Conservation (phyloP, 306 rosid genomes). For the Dalbergia cochinchinensis region DNA sequence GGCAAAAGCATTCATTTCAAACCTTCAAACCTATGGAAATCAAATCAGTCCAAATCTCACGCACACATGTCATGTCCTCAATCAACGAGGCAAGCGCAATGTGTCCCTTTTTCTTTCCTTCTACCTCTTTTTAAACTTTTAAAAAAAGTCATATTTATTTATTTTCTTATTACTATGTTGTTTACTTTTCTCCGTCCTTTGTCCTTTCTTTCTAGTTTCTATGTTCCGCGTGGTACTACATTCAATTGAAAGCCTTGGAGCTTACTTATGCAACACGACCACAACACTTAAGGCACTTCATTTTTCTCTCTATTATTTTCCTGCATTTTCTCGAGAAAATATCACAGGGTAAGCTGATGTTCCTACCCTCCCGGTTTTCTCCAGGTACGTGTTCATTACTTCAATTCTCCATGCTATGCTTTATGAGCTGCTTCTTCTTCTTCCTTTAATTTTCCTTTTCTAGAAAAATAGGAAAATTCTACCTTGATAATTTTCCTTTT, state of each 20-base stretch:
- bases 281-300: neutral
- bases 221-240: neutral
- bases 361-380: conserved; percentile 29
- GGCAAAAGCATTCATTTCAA: too few species aligned
- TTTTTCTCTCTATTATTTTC: conserved; percentile 11
- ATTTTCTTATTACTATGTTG: too few species aligned
- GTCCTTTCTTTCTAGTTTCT: neutral
- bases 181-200: neutral
- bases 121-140: neutral
- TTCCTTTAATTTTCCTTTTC: neutral
- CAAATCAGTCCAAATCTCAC: neutral
- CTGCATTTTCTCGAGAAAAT: conserved; percentile 56
- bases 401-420: neutral
- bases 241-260: neutral
- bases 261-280: neutral
- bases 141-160: too few species aligned
- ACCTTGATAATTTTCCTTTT: neutral
- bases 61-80: neutral
- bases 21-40: too few species aligned
- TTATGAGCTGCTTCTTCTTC: neutral
- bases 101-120: neutral
- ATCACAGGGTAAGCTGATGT: conserved; percentile 53
- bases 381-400: neutral
- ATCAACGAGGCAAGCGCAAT: neutral
- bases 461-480: neutral